Base-by-base conservation (phyloP, 306 rosid species). In the Malus fusca region DNA sequence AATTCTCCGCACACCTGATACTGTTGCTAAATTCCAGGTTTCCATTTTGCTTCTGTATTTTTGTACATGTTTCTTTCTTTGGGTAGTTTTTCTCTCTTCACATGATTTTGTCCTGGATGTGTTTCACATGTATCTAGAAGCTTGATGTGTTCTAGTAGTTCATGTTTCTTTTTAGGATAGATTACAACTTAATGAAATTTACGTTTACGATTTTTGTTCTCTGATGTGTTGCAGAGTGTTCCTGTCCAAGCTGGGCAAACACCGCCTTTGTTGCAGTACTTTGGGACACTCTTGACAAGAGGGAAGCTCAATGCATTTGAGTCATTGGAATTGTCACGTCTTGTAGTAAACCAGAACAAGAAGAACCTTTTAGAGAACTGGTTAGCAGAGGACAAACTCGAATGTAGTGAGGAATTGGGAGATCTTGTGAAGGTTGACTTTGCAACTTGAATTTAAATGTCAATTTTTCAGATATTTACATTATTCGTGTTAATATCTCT, bases 171-270 rank as follows among this genome's bases (percentile, higher is more conserved):
- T 37, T 7, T 37, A 37, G 7, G 42, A 37, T 37, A 37, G 42
- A 37, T 37, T 37, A 37, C 42, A 37, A 7, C 42, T 37, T 1
- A 4, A 51, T 51, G 19, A 13, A 51, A 15, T 51, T 51, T 51
- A 51, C 26, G 6, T 37, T 37, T 72, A 14, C 37, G 43, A 14
- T 53, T 79, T 22, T 42, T 48, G 21, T 35, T 31, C 43, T 72
- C 42, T 66, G 23, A 19, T 19, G 46, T 77, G 23, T 79, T 87
- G 81, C 90, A 92, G 99, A 96, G 99, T 78, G 99, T 96, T 79
- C 99, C 99, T 66, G 98, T 96, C 80, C 99, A 96, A 92, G 79
- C 96, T 79, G 99, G 99, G 81, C 99, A 96, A 88, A 96, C 99
- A 75, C 99, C 99, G 28, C 99, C 99, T 7, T 79, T 96, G 33